phyloP scores from a whole-genome alignment of 768 basidiomycete genomes.

The Auriculariales sp. region DNA sequence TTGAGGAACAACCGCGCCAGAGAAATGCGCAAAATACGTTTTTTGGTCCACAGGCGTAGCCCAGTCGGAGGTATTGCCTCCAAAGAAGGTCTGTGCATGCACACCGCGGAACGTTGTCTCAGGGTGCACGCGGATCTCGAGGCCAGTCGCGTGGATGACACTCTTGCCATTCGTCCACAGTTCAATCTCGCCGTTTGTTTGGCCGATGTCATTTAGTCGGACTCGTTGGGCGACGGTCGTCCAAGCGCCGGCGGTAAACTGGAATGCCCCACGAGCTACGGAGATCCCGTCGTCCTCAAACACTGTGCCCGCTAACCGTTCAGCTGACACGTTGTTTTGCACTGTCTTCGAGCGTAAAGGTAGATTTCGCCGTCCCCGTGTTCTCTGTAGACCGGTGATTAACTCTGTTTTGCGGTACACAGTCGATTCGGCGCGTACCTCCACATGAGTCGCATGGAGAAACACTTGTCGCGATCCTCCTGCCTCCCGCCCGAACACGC shows the following conservation, averaged over 20 bases:
- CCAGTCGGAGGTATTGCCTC: slow-evolving; percentile 35
- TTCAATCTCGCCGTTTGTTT: slow-evolving; percentile 63
- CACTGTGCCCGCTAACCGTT: slow-evolving; percentile 32
- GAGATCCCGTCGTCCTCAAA: slow-evolving; percentile 51
- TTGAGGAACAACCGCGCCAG: slow-evolving; percentile 47
- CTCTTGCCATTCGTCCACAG: slow-evolving; percentile 51
- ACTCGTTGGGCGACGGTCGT: slow-evolving; percentile 57
- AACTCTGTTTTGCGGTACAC: too few relatives aligned
- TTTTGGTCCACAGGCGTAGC: slow-evolving; percentile 49
- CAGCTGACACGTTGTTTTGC: slow-evolving; percentile 33
- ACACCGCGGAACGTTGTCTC: slow-evolving; percentile 47
- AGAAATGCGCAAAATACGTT: slow-evolving; percentile 57
- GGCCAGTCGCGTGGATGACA: slow-evolving; percentile 39
- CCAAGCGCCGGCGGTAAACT: slow-evolving; percentile 49
- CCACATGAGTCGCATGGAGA: slow-evolving; percentile 61
- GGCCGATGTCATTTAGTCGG: slow-evolving; percentile 60
- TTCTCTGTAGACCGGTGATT: slow-evolving; percentile 20
- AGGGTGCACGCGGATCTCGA: slow-evolving; percentile 35
- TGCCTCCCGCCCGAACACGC: slow-evolving; percentile 54
- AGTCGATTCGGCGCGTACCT: too few relatives aligned
- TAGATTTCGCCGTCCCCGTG: slow-evolving; percentile 50
- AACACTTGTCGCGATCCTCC: slow-evolving; percentile 37
- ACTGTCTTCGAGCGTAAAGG: slow-evolving; percentile 61
- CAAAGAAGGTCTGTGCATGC: slow-evolving; percentile 68
- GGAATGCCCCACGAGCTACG: slow-evolving; percentile 55